phyloP scores from a whole-genome alignment of 345 rosid species.

The Aurinia saxatilis region DNA sequence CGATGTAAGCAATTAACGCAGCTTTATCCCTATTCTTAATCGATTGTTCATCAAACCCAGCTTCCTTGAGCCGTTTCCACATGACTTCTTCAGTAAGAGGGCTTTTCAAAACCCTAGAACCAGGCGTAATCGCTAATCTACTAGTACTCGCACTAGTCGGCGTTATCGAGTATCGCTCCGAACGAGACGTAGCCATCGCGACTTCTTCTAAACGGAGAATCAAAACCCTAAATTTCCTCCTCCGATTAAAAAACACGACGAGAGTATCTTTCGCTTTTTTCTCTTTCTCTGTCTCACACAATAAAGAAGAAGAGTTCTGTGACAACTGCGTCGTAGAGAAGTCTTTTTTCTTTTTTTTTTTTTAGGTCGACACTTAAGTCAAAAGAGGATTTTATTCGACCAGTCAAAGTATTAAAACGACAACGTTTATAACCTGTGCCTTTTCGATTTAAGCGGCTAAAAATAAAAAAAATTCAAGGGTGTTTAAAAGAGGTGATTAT shows the following conservation, averaged over 20 bases:
- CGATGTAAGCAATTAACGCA: constrained; percentile 77
- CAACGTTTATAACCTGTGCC: not conserved
- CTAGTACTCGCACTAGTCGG: constrained; percentile 29
- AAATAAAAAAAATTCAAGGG: not conserved
- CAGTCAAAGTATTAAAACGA: constrained; percentile 9
- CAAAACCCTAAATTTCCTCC: constrained; percentile 12
- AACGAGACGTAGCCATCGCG: constrained; percentile 61
- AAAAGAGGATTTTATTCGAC: constrained; percentile 1
- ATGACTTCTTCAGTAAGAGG: constrained; percentile 50
- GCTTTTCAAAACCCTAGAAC: constrained; percentile 62
- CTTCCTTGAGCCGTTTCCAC: constrained; percentile 81
- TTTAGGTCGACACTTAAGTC: constrained; percentile 16
- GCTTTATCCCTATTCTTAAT: constrained; percentile 82
- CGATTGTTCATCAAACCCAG: constrained; percentile 84
- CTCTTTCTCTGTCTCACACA: no score
- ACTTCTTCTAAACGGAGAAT: constrained; percentile 6
- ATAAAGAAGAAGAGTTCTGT: constrained; percentile 14
- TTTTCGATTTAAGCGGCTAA: constrained; percentile 22
- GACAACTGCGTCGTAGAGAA: constrained; percentile 18
- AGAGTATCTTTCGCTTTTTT: not conserved
- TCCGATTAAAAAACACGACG: constrained; percentile 10
- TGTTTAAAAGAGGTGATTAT: constrained; percentile 17
- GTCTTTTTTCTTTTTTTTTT: constrained; percentile 1
- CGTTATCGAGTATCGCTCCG: constrained; percentile 36
- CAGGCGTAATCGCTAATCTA: constrained; percentile 39